Conservation (phyloP, 1,284 basidiomycete genomes). For the Xanthoconium separans region DNA sequence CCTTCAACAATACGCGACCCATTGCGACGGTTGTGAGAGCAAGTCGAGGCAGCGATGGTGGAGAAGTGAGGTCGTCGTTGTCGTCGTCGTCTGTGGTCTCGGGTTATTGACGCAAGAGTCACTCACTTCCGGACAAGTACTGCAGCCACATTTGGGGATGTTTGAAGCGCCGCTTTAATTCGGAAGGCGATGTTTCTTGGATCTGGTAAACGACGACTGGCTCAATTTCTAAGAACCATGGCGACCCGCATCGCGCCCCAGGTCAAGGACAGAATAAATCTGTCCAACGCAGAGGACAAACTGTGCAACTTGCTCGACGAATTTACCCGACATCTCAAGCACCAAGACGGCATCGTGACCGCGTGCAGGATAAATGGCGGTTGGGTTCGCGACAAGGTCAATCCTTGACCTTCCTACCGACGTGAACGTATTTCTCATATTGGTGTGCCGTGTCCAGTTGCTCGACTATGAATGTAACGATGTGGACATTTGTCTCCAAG, state of each 20-base stretch:
- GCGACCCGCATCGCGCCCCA: slow-evolving; percentile 31
- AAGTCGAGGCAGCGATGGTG: background rate
- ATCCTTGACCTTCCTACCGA: slow-evolving; percentile 18
- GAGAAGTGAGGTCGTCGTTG: slow-evolving; percentile 9
- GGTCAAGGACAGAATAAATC: slow-evolving; percentile 37
- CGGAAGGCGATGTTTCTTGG: slow-evolving; percentile 3
- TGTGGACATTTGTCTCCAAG: slow-evolving; percentile 89
- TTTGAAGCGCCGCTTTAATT: slow-evolving; percentile 29
- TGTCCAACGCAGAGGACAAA: slow-evolving; percentile 57
- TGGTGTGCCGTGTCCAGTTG: slow-evolving; percentile 52
- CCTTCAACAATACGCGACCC: slow-evolving; percentile 95
- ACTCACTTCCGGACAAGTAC: slow-evolving; percentile 9
- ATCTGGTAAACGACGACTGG: slow-evolving; percentile 13
- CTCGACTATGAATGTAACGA: slow-evolving; percentile 85
- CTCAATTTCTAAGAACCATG: slow-evolving; percentile 23
- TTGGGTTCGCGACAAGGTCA: slow-evolving; percentile 97
- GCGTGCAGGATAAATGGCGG: slow-evolving; percentile 90
- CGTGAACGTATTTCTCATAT: slow-evolving; percentile 12
- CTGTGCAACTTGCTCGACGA: slow-evolving; percentile 70
- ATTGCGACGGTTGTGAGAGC: slow-evolving; percentile 37
- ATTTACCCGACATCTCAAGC: slow-evolving; percentile 55
- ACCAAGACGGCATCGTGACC: slow-evolving; percentile 53
- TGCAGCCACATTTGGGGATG: slow-evolving; percentile 16
- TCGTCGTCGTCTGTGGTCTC: slow-evolving; percentile 2
- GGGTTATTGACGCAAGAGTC: background rate